These are phyloP conservation scores for Mycena epipterygia DNA, from an alignment of 768 basidiomycete species.

Conservation along the genomic window DNA sequence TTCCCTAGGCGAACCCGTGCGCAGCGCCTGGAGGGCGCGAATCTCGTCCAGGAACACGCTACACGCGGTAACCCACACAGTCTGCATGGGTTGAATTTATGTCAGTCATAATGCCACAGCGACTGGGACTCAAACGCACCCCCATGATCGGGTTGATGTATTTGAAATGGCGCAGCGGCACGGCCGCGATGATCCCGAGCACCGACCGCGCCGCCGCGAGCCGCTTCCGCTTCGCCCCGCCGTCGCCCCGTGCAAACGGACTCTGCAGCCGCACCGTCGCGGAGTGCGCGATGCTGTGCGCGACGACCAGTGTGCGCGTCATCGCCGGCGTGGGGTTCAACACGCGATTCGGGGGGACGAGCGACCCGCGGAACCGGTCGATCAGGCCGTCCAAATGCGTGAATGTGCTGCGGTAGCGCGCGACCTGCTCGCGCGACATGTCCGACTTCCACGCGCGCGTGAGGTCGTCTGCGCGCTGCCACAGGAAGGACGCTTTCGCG, in stretches of 20 bases:
- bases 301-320: slow-evolving; percentile 41
- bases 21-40: neutral
- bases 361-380: slow-evolving; percentile 37
- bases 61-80: slow-evolving; percentile 24
- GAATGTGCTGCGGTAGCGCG: slow-evolving; percentile 30
- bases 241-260: slow-evolving; percentile 42
- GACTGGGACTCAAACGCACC: slow-evolving; percentile 38
- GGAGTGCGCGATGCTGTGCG: slow-evolving; percentile 51
- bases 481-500: slow-evolving; percentile 22
- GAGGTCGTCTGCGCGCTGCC: slow-evolving; percentile 24
- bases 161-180: slow-evolving; percentile 31
- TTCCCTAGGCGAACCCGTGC: neutral
- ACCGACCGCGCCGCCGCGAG: slow-evolving; percentile 36
- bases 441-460: slow-evolving; percentile 21
- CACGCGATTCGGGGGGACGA: slow-evolving; percentile 27
- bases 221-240: slow-evolving; percentile 38
- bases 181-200: slow-evolving; percentile 38
- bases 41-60: slow-evolving; percentile 30
- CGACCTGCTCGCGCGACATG: neutral
- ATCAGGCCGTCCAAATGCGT: slow-evolving; percentile 39
- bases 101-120: neutral
- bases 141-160: slow-evolving; percentile 48
- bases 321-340: slow-evolving; percentile 3
- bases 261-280: slow-evolving; percentile 54
- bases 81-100: neutral